These are phyloP conservation scores for Boletellus ananiceps DNA, from an alignment of 768 basidiomycete genomes.

Conservation along the genomic window DNA sequence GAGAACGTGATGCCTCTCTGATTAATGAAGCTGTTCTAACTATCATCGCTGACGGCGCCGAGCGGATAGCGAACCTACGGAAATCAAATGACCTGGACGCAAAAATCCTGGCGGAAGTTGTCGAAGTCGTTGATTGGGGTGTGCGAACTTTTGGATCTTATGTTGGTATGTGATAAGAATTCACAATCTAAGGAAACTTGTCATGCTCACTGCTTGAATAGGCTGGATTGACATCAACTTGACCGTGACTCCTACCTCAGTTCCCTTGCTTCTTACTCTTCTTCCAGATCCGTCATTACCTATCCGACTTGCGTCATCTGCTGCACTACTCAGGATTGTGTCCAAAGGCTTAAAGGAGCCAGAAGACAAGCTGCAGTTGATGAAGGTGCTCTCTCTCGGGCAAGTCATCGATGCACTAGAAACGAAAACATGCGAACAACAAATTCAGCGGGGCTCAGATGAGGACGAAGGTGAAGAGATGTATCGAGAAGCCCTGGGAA, in stretches of 20 bases:
- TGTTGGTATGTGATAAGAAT: constrained; percentile 62
- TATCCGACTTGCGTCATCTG: constrained; percentile 79
- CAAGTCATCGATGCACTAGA: constrained; percentile 81
- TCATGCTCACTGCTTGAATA: constrained; percentile 28
- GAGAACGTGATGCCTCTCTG: constrained; percentile 80
- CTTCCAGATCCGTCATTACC: constrained; percentile 73
- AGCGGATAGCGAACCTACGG: constrained; percentile 49
- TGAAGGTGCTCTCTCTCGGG: constrained; percentile 84
- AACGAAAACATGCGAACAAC: constrained; percentile 63
- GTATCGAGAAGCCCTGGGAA: constrained; percentile 85
- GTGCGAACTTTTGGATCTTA: constrained; percentile 89
- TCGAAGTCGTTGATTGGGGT: constrained; percentile 90
- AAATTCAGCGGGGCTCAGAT: constrained; percentile 58
- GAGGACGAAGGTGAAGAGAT: constrained; percentile 86
- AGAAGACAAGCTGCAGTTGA: constrained; percentile 80
- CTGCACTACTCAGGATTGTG: constrained; percentile 79
- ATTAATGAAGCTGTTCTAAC: constrained; percentile 87
- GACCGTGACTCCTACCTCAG: constrained; percentile 86
- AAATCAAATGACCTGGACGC: constrained; percentile 42
- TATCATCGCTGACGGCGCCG: constrained; percentile 67
- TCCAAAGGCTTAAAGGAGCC: constrained; percentile 91
- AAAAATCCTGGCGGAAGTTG: constrained; percentile 50
- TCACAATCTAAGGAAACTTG: neutral
- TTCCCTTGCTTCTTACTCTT: constrained; percentile 79
- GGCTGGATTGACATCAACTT: constrained; percentile 98